Evolutionary conservation across 768 basidiomycete genomes (phyloP).

Genomic region (Pisolithus orientalis): DNA sequence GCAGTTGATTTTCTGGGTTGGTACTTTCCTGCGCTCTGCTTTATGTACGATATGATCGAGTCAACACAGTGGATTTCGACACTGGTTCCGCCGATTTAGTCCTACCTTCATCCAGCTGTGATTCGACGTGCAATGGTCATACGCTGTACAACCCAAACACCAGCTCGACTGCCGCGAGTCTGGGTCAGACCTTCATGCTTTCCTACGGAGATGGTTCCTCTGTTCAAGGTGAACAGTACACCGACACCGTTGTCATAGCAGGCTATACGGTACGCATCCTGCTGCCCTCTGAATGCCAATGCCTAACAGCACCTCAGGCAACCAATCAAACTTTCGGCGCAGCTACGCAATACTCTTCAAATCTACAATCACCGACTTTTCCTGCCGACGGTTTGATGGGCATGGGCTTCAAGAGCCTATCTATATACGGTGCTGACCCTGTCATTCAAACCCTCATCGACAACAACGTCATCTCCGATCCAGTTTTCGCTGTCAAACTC

Average conservation of each 20-base stretch:
- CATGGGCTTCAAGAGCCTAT: slow-evolving; percentile 37
- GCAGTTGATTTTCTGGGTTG: slow-evolving; percentile 13
- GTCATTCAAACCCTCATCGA: slow-evolving; percentile 39
- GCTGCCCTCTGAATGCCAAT: neutral
- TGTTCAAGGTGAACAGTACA: slow-evolving; percentile 33
- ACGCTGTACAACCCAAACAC: slow-evolving; percentile 28
- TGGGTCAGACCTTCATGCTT: slow-evolving; percentile 26
- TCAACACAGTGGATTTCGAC: slow-evolving; percentile 25
- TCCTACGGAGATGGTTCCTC: slow-evolving; percentile 39
- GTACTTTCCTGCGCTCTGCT: neutral
- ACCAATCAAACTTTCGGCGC: slow-evolving; percentile 17
- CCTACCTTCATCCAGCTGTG: slow-evolving; percentile 24
- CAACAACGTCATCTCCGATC: slow-evolving; percentile 27
- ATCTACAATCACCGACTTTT: slow-evolving; percentile 9
- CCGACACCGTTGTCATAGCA: slow-evolving; percentile 35
- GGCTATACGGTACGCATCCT: slow-evolving; percentile 17
- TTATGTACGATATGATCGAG: neutral
- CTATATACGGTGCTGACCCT: slow-evolving; percentile 28
- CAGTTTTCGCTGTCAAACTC: slow-evolving; percentile 35
- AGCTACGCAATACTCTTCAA: slow-evolving; percentile 13
- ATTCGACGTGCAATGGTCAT: slow-evolving; percentile 28
- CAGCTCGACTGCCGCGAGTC: slow-evolving; percentile 24
- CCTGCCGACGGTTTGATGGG: slow-evolving; percentile 32
- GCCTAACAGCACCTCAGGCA: slow-evolving; percentile 14
- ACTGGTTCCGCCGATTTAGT: slow-evolving; percentile 32